Evolutionary conservation across 2,329 filamentous ascomycete genomes (phyloP).

Genomic region (Neodidymelliopsis sp.): DNA sequence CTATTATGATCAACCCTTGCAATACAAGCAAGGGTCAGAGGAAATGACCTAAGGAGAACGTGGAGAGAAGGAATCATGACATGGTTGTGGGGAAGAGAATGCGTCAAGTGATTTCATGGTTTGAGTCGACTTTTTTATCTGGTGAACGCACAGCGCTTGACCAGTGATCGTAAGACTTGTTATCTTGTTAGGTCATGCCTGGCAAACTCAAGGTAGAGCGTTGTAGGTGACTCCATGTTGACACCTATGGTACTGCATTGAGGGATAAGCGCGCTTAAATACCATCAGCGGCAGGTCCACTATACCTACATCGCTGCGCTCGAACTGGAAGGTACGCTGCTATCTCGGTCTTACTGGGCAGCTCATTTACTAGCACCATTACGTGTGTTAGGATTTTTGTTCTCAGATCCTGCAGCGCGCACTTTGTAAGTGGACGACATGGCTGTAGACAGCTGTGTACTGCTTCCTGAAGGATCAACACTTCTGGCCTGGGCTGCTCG

Average conservation of each 20-base stretch:
- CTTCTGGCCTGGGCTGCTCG: conserved; percentile 18
- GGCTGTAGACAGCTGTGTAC: conserved; percentile 10
- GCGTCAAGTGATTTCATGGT: neutral
- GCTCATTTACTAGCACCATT: neutral
- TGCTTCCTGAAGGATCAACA: conserved; percentile 13
- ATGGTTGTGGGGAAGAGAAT: neutral
- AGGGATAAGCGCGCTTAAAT: neutral
- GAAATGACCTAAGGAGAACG: conserved; percentile 2
- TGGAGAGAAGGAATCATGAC: neutral
- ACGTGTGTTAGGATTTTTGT: conserved; percentile 6
- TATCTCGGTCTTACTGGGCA: conserved; percentile 3
- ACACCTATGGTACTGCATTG: neutral
- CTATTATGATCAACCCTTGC: conserved; percentile 5
- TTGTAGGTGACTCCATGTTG: neutral
- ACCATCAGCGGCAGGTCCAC: too few relatives aligned
- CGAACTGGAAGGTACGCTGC: conserved; percentile 4
- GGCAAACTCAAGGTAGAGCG: neutral
- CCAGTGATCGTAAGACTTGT: too few relatives aligned
- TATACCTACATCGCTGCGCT: conserved; percentile 2
- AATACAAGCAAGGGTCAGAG: conserved; percentile 6
- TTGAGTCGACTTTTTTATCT: neutral
- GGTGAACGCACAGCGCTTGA: too few relatives aligned
- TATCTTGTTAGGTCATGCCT: too few relatives aligned
- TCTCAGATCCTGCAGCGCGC: conserved; percentile 3
- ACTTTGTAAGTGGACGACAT: conserved; percentile 4